These are phyloP conservation scores for Paramecium caudatum DNA, from an alignment of 73 alveolate species.

Conservation along the genomic window DNA sequence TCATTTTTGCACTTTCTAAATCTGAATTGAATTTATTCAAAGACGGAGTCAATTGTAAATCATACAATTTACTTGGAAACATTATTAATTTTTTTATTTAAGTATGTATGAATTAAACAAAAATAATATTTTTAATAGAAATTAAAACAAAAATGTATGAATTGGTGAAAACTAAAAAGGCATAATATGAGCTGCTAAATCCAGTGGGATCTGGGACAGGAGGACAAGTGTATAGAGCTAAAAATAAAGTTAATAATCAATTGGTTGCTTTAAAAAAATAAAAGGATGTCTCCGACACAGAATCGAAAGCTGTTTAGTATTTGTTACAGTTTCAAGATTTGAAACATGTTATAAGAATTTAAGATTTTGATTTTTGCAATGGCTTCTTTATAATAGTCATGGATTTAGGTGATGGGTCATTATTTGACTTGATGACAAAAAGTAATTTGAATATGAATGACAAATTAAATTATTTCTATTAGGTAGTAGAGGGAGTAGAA, in stretches of 20 bases:
- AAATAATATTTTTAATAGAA: no score
- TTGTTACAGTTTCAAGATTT: background rate
- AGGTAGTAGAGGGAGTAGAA: background rate
- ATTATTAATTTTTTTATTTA: slow-evolving; percentile 29
- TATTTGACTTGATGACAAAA: background rate
- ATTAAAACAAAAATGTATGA: no score
- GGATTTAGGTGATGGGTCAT: slow-evolving; percentile 2
- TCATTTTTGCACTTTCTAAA: slow-evolving; percentile 37
- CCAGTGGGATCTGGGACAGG: slow-evolving; percentile 47
- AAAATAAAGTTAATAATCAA: background rate
- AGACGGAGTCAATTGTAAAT: slow-evolving; percentile 68
- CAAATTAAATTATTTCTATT: background rate
- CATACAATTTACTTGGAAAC: slow-evolving; percentile 68
- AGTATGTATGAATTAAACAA: no score
- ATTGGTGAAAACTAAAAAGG: no score
- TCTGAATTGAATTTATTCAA: slow-evolving; percentile 40
- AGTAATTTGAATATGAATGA: background rate
- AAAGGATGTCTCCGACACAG: background rate
- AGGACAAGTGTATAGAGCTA: background rate
- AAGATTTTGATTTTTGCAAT: background rate
- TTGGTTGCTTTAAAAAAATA: background rate
- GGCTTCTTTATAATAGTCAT: background rate
- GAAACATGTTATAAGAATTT: background rate
- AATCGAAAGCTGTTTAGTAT: background rate
- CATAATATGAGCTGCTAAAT: no score